Evolutionary conservation across 2,329 filamentous ascomycete genomes (phyloP).

Genomic region (Bipolaris bicolor): DNA sequence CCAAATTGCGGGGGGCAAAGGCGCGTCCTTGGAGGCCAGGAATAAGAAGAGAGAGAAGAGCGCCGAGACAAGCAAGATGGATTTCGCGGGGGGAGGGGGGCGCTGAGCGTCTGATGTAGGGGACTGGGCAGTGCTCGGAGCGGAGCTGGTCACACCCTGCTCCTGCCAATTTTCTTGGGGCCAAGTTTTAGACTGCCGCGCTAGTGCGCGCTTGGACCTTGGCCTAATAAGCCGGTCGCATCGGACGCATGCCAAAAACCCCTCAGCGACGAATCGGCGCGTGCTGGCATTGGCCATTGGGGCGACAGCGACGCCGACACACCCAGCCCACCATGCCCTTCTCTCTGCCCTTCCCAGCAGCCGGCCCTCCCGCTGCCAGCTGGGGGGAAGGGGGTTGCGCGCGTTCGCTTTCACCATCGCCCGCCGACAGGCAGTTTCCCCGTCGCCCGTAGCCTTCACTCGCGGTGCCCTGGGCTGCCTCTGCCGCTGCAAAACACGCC

Average conservation of each 20-base stretch:
- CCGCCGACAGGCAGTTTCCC: too few species aligned
- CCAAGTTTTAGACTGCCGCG: constrained; percentile 5
- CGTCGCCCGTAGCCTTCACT: background rate
- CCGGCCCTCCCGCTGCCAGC: background rate
- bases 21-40: constrained; percentile 10
- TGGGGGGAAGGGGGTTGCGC: background rate
- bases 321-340: background rate
- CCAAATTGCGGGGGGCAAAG: constrained; percentile 3
- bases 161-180: constrained; percentile 9
- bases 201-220: constrained; percentile 3
- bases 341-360: background rate
- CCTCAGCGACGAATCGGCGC: constrained; percentile 5
- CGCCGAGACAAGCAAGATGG: constrained; percentile 15
- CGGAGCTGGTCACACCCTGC: constrained; percentile 3
- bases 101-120: constrained; percentile 9
- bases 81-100: constrained; percentile 10
- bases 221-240: constrained; percentile 5
- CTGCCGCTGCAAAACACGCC: background rate
- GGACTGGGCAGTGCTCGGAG: constrained; percentile 8
- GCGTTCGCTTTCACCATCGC: background rate
- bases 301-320: background rate
- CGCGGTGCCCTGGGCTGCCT: background rate
- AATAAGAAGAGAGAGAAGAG: constrained; percentile 14
- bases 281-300: background rate
- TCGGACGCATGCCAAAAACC: background rate